Evolutionary conservation across 2,329 filamentous ascomycete species (phyloP).

Genomic region (Monilinia fructigena): DNA sequence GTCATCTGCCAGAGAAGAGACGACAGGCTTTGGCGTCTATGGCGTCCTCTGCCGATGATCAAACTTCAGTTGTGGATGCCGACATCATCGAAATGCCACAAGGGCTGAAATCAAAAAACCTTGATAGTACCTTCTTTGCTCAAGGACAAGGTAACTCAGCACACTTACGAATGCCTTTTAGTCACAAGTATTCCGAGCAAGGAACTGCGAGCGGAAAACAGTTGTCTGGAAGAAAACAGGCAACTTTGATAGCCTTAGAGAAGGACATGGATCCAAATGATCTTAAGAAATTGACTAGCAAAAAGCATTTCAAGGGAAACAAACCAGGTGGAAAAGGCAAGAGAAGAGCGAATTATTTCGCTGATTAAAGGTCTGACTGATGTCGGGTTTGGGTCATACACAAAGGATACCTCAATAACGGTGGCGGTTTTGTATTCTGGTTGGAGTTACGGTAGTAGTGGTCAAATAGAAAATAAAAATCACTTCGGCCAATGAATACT

Average conservation of each 20-base stretch:
- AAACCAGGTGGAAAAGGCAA: constrained; percentile 54
- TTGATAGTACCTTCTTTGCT: constrained; percentile 91
- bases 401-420: constrained; percentile 22
- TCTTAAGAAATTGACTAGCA: constrained; percentile 61
- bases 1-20: constrained; percentile 79
- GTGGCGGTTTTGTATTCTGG: constrained; percentile 15
- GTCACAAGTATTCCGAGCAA: constrained; percentile 83
- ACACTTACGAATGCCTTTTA: constrained; percentile 78
- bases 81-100: constrained; percentile 54
- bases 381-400: constrained; percentile 19
- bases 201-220: constrained; percentile 64
- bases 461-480: constrained; percentile 15
- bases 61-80: constrained; percentile 44
- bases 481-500: background rate
- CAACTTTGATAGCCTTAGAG: constrained; percentile 77
- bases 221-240: constrained; percentile 79
- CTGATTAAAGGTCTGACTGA: constrained; percentile 32
- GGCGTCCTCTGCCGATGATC: constrained; percentile 40
- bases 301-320: constrained; percentile 94
- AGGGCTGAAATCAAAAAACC: constrained; percentile 70
- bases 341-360: constrained; percentile 42
- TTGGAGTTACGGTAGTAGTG: constrained; percentile 15
- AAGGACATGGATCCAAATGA: constrained; percentile 82
- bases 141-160: constrained; percentile 59
- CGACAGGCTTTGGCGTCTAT: constrained; percentile 59